Base-by-base conservation (phyloP, 2,329 filamentous ascomycete species). In the Bertia moriformis region DNA sequence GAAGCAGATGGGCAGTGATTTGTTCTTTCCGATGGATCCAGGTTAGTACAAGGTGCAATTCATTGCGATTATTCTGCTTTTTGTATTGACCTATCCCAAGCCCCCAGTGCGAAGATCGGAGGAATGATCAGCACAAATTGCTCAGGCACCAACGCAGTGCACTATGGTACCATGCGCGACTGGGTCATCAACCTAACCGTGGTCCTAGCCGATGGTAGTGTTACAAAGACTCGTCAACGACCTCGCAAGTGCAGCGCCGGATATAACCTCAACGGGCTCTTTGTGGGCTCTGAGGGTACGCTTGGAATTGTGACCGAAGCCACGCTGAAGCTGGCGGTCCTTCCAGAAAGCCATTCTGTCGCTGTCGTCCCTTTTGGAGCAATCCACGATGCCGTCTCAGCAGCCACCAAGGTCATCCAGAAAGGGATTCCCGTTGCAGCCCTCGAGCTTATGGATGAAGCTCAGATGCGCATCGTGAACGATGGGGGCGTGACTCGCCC, bases 21-120 rank as follows among this genome's bases (percentile, higher is more conserved):
- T 95, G 1, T 94, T 94, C 61, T 93, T 94, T 53, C 88, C 88
- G 1, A 78, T 93, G 12, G 88, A 95, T 51, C 88, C 88, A 12
- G 83, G 83, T 54, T n/a, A n/a, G n/a, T n/a, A n/a, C n/a, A n/a
- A n/a, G n/a, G n/a, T n/a, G n/a, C n/a, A n/a, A n/a, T n/a, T n/a
- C n/a, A n/a, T n/a, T n/a, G n/a, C n/a, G n/a, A n/a, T n/a, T n/a
- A n/a, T n/a, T n/a, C n/a, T n/a, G n/a, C n/a, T n/a, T n/a, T n/a
- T n/a, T n/a, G n/a, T 80, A 17, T 67, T 73, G 2, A 51, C 56
- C 27, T n/a, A n/a, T n/a, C n/a, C n/a, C n/a, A n/a, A n/a, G n/a
- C n/a, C n/a, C 72, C 72, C 42, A 73, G 67, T 47, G 81, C 83
- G 14, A 83, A 81, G 60, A 85, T 87, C 48, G 83, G 83, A 38